Base-by-base conservation (phyloP, 257 asterid species). In the Ehretia macrophylla region DNA sequence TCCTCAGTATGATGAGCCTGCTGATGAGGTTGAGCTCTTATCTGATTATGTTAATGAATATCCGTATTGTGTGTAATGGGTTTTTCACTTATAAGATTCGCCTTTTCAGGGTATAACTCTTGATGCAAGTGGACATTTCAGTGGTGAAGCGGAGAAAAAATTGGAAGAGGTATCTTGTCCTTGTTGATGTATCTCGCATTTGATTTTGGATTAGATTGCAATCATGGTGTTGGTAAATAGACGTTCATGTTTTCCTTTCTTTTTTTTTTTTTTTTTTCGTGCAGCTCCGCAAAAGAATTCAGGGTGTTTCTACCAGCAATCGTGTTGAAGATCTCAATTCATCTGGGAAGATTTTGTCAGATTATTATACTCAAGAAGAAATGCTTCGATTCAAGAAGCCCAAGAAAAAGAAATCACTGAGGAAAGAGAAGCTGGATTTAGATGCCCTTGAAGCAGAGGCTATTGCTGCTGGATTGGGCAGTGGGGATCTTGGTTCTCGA, bases 371-470 rank as follows among this genome's bases (percentile, higher is more conserved):
- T 42, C 85, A 80, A 70, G 99, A 88, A 68, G 99, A 88, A 74
- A 84, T 92, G 94, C 67, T 79, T 53, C 77, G 84, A 64, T 92
- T 88, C 69, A 83, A 84, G 70, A 92, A 81, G 84, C 95, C 99
- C 63, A 92, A 86, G 86, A 92, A 92, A 68, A 88, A 92, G 81
- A 92, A 86, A 74, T 83, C 97, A 38, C 68, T 88, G 71, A 81
- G 97, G 80, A 88, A 78, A 77, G 97, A 88, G 51, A 92, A 92
- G 81, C 77, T 88, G 79, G 94, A 86, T 64, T 14, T 88, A 47
- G 79, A 81, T 70, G 86, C 94, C 69, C 95, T 88, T 56, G 99
- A 88, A 81, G 95, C 91, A 50, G 99, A 92, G 83, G 97, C 99
- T 65, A 71, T 52, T 63, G 80, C 96, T 68, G 76, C 90, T 71